These are phyloP conservation scores for Xylariaceae sp. DNA, from an alignment of 2,329 filamentous ascomycete genomes.

Conservation along the genomic window DNA sequence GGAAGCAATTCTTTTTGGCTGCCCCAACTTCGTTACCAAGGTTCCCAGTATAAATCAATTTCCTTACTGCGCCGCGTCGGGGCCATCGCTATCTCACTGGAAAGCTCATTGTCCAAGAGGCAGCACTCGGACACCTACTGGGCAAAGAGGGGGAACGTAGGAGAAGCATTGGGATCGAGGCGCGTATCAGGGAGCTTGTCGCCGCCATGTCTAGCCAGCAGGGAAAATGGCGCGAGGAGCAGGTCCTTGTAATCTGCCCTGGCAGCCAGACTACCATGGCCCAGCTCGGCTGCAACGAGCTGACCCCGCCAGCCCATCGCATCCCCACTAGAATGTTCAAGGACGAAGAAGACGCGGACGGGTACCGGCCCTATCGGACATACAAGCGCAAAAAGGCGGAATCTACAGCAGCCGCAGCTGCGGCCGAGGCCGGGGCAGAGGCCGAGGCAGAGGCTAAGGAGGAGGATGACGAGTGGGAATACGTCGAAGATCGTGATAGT, in stretches of 20 bases:
- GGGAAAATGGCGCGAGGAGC: conserved; percentile 59
- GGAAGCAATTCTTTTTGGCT: conserved; percentile 12
- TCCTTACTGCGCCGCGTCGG: no score
- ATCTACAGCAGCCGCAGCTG: conserved; percentile 33
- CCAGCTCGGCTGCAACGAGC: conserved; percentile 82
- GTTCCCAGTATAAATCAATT: no score
- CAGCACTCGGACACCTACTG: no score
- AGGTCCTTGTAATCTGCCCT: conserved; percentile 66
- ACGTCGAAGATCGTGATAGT: conserved; percentile 83
- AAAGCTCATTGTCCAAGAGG: no score
- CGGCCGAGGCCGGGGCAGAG: conserved; percentile 40
- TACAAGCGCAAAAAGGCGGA: conserved; percentile 53
- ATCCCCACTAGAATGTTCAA: conserved; percentile 93
- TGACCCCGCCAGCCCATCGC: conserved; percentile 82
- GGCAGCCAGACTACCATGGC: conserved; percentile 88
- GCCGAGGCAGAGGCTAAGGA: conserved; percentile 24
- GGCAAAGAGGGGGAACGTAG: no score
- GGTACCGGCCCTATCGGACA: conserved; percentile 71
- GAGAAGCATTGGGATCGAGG: no score
- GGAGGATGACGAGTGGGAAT: conserved; percentile 58
- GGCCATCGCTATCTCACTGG: no score
- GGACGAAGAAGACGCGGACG: conserved; percentile 72
- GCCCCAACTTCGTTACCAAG: conserved; percentile 12
- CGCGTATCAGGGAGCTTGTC: no score
- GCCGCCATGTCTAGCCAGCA: conserved; percentile 53